These are phyloP conservation scores for Aspergillus diversus DNA, from an alignment of 495 filamentous ascomycete genomes.

Conservation along the genomic window DNA sequence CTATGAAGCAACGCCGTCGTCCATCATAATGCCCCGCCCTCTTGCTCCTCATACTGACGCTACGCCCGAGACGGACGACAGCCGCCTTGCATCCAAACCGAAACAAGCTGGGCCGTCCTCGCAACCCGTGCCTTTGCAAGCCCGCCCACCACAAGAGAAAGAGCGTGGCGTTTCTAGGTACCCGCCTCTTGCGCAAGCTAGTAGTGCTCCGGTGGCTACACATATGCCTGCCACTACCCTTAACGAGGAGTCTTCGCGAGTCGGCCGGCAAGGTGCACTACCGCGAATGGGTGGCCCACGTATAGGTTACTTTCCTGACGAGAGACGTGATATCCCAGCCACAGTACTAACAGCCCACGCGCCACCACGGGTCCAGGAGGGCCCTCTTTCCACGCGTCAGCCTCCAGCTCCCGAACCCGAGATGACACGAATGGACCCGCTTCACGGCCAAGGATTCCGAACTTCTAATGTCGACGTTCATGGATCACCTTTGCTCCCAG, in stretches of 20 bases:
- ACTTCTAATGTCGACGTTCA: slow-evolving; percentile 29
- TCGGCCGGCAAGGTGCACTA: slow-evolving; percentile 34
- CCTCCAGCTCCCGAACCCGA: slow-evolving; percentile 34
- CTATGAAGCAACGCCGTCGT: slow-evolving; percentile 57
- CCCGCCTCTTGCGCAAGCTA: slow-evolving; percentile 50
- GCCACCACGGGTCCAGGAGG: slow-evolving; percentile 35
- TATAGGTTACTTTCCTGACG: slow-evolving; percentile 48
- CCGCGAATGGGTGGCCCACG: slow-evolving; percentile 44
- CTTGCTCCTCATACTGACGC: slow-evolving; percentile 62
- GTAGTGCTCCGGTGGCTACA: slow-evolving; percentile 36
- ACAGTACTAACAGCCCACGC: slow-evolving; percentile 31
- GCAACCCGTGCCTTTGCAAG: slow-evolving; percentile 38
- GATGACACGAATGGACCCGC: slow-evolving; percentile 42
- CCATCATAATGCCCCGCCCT: slow-evolving; percentile 61
- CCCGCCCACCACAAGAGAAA: slow-evolving; percentile 37
- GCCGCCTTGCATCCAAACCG: slow-evolving; percentile 49
- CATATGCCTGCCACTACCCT: slow-evolving; percentile 25
- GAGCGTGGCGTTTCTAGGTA: slow-evolving; percentile 45
- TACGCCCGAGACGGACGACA: slow-evolving; percentile 56
- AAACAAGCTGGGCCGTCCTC: slow-evolving; percentile 37
- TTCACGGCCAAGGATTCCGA: slow-evolving; percentile 35
- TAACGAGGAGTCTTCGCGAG: slow-evolving; percentile 38
- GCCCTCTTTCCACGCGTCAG: slow-evolving; percentile 38
- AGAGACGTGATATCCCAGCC: slow-evolving; percentile 45
- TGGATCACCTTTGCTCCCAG: slow-evolving; percentile 27